Evolutionary conservation across 2,329 filamentous ascomycete species (phyloP).

Genomic region (Aureobasidium sp.): DNA sequence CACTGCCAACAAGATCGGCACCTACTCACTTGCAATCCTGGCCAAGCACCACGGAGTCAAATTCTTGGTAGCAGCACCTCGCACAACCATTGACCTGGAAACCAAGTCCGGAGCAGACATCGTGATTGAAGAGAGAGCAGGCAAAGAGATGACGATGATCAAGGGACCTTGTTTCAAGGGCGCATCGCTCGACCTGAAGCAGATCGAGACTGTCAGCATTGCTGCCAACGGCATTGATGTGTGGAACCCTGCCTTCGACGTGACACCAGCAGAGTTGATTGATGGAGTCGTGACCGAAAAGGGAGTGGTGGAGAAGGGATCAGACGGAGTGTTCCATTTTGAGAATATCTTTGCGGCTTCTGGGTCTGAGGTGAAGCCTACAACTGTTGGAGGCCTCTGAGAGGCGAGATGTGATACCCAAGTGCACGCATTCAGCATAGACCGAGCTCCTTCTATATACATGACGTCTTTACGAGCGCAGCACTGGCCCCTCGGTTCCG

Average conservation of each 20-base stretch:
- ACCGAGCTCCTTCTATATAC: background rate
- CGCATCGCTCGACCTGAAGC: slow-evolving; percentile 53
- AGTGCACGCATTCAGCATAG: background rate
- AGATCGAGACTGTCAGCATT: slow-evolving; percentile 66
- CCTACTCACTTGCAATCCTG: slow-evolving; percentile 85
- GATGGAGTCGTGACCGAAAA: slow-evolving; percentile 92
- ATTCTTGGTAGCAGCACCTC: slow-evolving; percentile 89
- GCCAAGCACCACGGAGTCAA: slow-evolving; percentile 82
- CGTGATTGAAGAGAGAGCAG: slow-evolving; percentile 78
- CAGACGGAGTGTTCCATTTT: slow-evolving; percentile 60
- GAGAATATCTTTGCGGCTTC: slow-evolving; percentile 32
- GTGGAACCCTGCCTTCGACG: slow-evolving; percentile 96
- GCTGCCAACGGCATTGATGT: slow-evolving; percentile 70
- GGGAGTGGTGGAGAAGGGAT: slow-evolving; percentile 72
- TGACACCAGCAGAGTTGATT: slow-evolving; percentile 81
- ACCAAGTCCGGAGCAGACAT: slow-evolving; percentile 74
- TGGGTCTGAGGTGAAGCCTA: slow-evolving; percentile 23
- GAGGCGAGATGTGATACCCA: background rate
- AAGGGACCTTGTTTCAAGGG: slow-evolving; percentile 60
- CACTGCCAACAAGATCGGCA: slow-evolving; percentile 97
- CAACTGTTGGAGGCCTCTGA: slow-evolving; percentile 25
- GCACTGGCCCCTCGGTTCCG: background rate
- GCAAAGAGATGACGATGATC: slow-evolving; percentile 75
- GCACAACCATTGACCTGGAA: slow-evolving; percentile 82
- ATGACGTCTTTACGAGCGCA: background rate